These are phyloP conservation scores for Didymella sp. DNA, from an alignment of 2,329 filamentous ascomycete genomes.

Conservation along the genomic window DNA sequence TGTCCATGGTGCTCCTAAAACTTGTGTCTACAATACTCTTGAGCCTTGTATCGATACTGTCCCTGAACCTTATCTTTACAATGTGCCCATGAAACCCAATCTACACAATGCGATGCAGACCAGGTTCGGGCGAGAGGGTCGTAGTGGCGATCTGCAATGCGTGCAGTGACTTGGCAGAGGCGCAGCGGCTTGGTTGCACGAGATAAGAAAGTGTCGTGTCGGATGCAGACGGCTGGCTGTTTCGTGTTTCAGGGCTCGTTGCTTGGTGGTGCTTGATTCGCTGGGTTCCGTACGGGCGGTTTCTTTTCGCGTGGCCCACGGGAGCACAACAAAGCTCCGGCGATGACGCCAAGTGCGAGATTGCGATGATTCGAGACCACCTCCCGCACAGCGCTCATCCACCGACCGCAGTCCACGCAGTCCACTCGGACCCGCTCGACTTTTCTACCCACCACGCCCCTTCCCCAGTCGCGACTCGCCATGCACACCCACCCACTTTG, in stretches of 20 bases:
- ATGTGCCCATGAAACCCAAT: too few species aligned
- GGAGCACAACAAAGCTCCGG: conserved; percentile 15
- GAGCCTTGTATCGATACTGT: too few species aligned
- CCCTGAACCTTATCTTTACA: too few species aligned
- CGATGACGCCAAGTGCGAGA: conserved; percentile 13
- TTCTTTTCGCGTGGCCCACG: conserved; percentile 2
- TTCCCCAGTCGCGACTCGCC: conserved; percentile 8
- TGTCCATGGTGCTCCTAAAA: not conserved
- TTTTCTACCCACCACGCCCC: not conserved
- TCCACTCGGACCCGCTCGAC: not conserved
- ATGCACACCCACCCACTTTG: conserved; percentile 8
- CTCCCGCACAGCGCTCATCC: conserved; percentile 2
- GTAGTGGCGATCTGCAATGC: not conserved
- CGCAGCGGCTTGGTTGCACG: conserved; percentile 6
- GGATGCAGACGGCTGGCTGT: not conserved
- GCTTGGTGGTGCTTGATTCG: conserved; percentile 14
- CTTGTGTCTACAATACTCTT: too few species aligned
- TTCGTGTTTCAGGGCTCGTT: conserved; percentile 5
- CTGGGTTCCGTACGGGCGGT: not conserved
- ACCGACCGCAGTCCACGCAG: conserved; percentile 7
- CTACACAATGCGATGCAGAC: too few species aligned
- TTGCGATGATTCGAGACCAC: conserved; percentile 3
- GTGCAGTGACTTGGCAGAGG: conserved; percentile 10
- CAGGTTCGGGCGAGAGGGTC: not conserved
- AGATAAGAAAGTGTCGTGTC: not conserved